Conservation (phyloP, 345 rosid genomes). For the Eucalyptus sp. region DNA sequence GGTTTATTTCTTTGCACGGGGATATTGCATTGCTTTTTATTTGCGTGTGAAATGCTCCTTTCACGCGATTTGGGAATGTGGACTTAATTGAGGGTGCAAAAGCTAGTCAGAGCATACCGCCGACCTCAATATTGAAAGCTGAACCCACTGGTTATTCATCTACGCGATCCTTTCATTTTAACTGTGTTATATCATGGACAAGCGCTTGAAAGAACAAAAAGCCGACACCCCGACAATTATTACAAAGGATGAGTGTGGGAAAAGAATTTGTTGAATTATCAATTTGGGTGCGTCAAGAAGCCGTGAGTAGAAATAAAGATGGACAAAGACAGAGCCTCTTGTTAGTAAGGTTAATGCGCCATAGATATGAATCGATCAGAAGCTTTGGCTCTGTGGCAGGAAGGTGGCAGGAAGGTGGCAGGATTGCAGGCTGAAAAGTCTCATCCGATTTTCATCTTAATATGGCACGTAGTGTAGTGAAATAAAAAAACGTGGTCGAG, state of each 20-base stretch:
- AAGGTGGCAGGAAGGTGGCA: not conserved
- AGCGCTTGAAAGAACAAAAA: not conserved
- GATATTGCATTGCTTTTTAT: not conserved
- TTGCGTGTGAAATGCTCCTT: not conserved
- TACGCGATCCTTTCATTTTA: not conserved
- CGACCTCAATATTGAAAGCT: not conserved
- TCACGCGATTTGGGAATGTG: not conserved
- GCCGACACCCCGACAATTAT: not conserved
- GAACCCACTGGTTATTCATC: not conserved
- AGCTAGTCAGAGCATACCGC: not conserved
- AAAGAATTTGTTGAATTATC: not conserved
- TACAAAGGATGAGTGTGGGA: not conserved
- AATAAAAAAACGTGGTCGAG: not conserved
- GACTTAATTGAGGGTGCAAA: not conserved
- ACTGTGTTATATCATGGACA: not conserved
- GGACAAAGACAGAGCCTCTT: not conserved
- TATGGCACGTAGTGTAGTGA: not conserved
- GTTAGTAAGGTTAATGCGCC: not conserved
- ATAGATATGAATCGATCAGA: not conserved
- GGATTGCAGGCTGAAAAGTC: not conserved
- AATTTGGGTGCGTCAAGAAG: not conserved
- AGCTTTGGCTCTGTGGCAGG: not conserved
- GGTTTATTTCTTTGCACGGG: not conserved
- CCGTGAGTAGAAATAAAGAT: not conserved
- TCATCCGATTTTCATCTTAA: not conserved